Percentiles rank a stretch among this genome's conserved stretches.
phyloP scores from a whole-genome alignment of 2,329 filamentous ascomycete species.

The Neopestalotiopsis sp. region DNA sequence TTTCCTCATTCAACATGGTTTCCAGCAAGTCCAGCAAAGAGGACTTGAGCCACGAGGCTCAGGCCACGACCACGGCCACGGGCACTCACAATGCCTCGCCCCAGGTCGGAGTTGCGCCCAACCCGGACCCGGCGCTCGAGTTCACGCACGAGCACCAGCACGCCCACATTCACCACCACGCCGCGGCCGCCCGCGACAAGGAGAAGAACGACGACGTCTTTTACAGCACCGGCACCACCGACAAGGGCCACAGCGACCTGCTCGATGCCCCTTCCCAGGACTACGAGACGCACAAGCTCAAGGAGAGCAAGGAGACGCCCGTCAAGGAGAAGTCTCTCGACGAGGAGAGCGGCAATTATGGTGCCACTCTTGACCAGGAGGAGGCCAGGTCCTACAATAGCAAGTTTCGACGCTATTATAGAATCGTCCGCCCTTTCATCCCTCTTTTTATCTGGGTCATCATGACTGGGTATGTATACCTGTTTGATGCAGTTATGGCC shows the following conservation, averaged over 20 bases:
- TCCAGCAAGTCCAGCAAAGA: conserved; percentile 23
- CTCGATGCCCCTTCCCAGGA: conserved; percentile 39
- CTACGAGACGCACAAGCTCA: conserved; percentile 47
- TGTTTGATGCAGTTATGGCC: neutral
- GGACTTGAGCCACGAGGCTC: conserved; percentile 27
- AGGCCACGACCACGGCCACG: no score
- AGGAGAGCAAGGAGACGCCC: conserved; percentile 36
- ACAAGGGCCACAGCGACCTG: conserved; percentile 43
- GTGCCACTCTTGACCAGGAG: conserved; percentile 23
- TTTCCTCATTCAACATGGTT: conserved; percentile 25
- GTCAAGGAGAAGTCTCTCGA: conserved; percentile 36
- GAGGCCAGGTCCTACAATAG: neutral
- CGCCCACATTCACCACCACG: conserved; percentile 48
- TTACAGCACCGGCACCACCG: conserved; percentile 49
- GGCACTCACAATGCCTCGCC: conserved; percentile 26
- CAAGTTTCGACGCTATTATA: conserved; percentile 40
- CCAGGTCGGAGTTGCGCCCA: conserved; percentile 27
- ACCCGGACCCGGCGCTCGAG: conserved; percentile 37
- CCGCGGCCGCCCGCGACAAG: conserved; percentile 35
- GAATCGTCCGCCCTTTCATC: conserved; percentile 48
- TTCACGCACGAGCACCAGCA: conserved; percentile 50
- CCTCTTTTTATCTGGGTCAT: conserved; percentile 50
- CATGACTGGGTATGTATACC: conserved; percentile 41
- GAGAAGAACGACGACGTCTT: conserved; percentile 48
- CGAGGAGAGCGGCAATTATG: conserved; percentile 38